These are phyloP conservation scores for Citrus inodora DNA, from an alignment of 345 rosid genomes.

Conservation along the genomic window DNA sequence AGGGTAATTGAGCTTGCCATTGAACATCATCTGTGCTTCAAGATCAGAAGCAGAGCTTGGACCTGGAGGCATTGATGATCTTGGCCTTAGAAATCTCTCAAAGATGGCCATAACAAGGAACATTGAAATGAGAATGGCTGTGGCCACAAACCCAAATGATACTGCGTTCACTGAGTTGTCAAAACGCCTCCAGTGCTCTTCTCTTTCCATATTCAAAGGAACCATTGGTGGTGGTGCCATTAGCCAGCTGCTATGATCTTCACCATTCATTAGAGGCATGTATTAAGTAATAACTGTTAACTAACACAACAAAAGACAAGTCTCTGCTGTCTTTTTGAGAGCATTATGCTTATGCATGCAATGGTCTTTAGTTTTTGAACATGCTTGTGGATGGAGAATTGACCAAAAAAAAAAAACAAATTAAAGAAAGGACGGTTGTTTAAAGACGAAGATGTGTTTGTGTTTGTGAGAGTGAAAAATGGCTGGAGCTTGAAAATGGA, in stretches of 20 bases:
- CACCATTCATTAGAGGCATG: slow-evolving; percentile 17
- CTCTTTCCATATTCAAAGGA: slow-evolving; percentile 30
- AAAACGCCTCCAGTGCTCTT: slow-evolving; percentile 56
- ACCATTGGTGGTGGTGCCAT: slow-evolving; percentile 19
- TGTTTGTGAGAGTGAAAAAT: background rate
- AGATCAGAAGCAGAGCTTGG: slow-evolving; percentile 31
- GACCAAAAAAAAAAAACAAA: background rate
- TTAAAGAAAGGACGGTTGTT: background rate
- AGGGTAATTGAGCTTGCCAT: slow-evolving; percentile 41
- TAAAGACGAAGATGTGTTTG: background rate
- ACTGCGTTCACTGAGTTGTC: slow-evolving; percentile 84
- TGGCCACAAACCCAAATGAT: slow-evolving; percentile 81
- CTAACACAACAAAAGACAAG: background rate
- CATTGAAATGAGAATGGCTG: slow-evolving; percentile 78
- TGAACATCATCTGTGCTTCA: slow-evolving; percentile 41
- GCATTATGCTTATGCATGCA: background rate
- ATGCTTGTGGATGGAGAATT: background rate
- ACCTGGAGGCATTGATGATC: slow-evolving; percentile 22
- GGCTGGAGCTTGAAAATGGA: slow-evolving; percentile 10
- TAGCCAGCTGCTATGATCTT: slow-evolving; percentile 15
- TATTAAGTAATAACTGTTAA: background rate
- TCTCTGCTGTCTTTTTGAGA: background rate
- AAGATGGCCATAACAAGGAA: slow-evolving; percentile 82
- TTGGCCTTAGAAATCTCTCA: slow-evolving; percentile 62
- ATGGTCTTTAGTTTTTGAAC: background rate